Percentiles rank a stretch among this genome's conserved stretches.
Evolutionary conservation across 805 yeast species (phyloP).

Genomic region (Teunomyces stri): DNA sequence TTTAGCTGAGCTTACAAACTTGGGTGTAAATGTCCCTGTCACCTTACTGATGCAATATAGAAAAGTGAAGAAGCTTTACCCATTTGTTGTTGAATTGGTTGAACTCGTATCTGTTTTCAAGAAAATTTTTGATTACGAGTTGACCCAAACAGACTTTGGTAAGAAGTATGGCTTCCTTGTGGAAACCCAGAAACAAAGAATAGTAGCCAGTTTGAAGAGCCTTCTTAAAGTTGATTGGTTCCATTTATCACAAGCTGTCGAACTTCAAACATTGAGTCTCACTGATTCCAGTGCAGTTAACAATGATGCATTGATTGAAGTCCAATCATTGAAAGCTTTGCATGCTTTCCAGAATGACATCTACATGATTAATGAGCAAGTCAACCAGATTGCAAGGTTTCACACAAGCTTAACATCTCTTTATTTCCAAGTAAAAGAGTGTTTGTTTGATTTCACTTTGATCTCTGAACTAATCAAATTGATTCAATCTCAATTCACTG

Average conservation of each 20-base stretch:
- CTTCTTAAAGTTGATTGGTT: constrained; percentile 53
- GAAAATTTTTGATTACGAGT: constrained; percentile 19
- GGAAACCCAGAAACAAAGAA: constrained; percentile 24
- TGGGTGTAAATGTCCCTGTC: constrained; percentile 60
- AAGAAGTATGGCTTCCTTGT: constrained; percentile 44
- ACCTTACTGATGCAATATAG: constrained; percentile 45
- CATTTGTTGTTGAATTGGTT: constrained; percentile 51
- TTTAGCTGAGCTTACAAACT: constrained; percentile 45
- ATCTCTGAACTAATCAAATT: constrained; percentile 11
- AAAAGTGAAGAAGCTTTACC: constrained; percentile 50
- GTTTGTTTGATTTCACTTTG: constrained; percentile 12
- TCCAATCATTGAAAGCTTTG: constrained; percentile 20
- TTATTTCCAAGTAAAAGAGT: constrained; percentile 14
- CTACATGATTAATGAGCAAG: constrained; percentile 17
- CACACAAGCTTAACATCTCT: constrained; percentile 13
- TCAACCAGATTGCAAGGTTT: constrained; percentile 16
- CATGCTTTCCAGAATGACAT: constrained; percentile 22
- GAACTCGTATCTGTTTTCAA: constrained; percentile 50
- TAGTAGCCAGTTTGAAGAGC: constrained; percentile 30
- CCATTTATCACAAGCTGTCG: constrained; percentile 47
- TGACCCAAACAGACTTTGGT: constrained; percentile 29
- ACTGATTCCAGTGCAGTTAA: constrained; percentile 25
- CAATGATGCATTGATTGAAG: constrained; percentile 25
- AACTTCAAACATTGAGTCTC: constrained; percentile 32
- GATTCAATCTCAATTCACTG: constrained; percentile 15